Conservation (phyloP, 2,329 filamentous ascomycete species). For the Claviceps africana region DNA sequence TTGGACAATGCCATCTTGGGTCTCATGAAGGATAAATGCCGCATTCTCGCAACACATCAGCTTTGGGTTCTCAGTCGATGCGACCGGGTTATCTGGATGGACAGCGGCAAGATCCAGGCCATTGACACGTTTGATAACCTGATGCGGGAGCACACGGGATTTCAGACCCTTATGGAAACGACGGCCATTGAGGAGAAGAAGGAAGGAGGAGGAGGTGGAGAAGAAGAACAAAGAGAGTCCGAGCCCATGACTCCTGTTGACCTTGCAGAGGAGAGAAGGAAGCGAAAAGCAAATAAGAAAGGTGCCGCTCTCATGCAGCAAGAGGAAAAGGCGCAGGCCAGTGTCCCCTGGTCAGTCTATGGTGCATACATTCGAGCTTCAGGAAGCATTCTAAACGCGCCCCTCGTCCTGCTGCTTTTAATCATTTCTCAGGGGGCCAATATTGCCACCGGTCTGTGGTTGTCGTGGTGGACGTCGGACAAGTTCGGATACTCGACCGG, state of each 20-base stretch:
- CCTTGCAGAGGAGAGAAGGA: conserved; percentile 19
- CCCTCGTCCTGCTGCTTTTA: conserved; percentile 48
- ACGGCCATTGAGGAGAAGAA: conserved; percentile 54
- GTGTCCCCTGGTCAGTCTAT: conserved; percentile 71
- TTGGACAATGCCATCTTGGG: conserved; percentile 92
- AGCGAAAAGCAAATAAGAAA: conserved; percentile 44
- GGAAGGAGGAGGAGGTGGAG: conserved; percentile 26
- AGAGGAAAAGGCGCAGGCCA: conserved; percentile 55
- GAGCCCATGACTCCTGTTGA: conserved; percentile 27
- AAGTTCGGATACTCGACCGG: conserved; percentile 55
- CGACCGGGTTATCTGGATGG: conserved; percentile 88
- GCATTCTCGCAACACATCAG: conserved; percentile 88
- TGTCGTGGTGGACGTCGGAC: conserved; percentile 83
- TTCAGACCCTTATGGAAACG: conserved; percentile 73
- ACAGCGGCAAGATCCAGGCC: conserved; percentile 68
- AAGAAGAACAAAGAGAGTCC: conserved; percentile 26
- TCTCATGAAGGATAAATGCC: conserved; percentile 74
- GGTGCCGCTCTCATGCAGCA: conserved; percentile 55
- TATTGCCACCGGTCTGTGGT: conserved; percentile 78
- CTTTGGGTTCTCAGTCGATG: conserved; percentile 83
- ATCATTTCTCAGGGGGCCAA: conserved; percentile 68
- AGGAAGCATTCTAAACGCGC: conserved; percentile 54
- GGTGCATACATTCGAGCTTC: conserved; percentile 62
- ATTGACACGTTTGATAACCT: conserved; percentile 83
- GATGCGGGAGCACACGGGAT: conserved; percentile 64